Conservation (phyloP, 164 flowering plant species). For the Umbilicus rupestris region DNA sequence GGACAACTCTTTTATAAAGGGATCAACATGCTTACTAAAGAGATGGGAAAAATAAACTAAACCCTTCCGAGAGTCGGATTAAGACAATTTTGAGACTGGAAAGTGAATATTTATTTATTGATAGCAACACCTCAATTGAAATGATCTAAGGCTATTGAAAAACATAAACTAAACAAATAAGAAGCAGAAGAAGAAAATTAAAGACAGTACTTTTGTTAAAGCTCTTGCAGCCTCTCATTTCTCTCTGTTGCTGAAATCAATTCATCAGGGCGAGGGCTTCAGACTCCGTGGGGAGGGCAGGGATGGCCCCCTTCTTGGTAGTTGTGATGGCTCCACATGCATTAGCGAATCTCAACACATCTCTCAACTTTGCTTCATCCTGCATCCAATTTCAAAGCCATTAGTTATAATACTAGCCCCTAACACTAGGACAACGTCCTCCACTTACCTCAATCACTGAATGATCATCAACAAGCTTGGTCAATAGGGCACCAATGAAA, state of each 20-base stretch:
- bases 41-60: not conserved
- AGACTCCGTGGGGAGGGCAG: conserved; percentile 61
- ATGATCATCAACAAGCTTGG: conserved; percentile 55
- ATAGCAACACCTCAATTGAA: not conserved
- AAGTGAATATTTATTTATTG: not conserved
- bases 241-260: not conserved
- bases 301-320: conserved; percentile 89
- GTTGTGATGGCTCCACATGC: conserved; percentile 94
- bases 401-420: too few relatives aligned
- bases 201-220: too few relatives aligned
- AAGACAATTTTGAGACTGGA: not conserved
- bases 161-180: not conserved
- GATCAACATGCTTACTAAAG: too few relatives aligned
- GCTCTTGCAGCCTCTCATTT: too few relatives aligned
- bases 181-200: not conserved
- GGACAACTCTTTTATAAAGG: not conserved
- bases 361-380: conserved; percentile 60
- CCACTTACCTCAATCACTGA: conserved; percentile 54
- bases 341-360: conserved; percentile 48
- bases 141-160: not conserved
- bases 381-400: conserved; percentile 18
- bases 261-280: conserved; percentile 33
- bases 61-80: not conserved
- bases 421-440: too few relatives aligned
- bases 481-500: conserved; percentile 67